These are phyloP conservation scores for Leccinum obscurum DNA, from an alignment of 768 basidiomycete genomes.

Conservation along the genomic window DNA sequence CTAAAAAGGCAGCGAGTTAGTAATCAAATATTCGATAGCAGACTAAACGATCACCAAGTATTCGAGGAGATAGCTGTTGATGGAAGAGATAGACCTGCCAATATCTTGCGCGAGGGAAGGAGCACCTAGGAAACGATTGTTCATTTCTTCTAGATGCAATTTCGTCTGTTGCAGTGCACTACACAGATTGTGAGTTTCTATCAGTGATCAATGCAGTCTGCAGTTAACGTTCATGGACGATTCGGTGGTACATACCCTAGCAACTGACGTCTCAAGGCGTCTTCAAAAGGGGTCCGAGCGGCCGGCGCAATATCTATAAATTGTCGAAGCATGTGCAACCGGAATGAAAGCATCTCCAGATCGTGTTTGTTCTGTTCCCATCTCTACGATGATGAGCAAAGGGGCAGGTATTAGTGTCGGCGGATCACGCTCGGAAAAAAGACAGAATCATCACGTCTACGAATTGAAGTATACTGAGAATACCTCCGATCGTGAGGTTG, in stretches of 20 bases:
- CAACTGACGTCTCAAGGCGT: background rate
- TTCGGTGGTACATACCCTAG: background rate
- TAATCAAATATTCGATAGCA: background rate
- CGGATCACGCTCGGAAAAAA: background rate
- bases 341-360: background rate
- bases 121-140: background rate
- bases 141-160: background rate
- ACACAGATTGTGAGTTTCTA: too few relatives aligned
- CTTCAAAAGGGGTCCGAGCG: background rate
- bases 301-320: background rate
- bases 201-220: too few relatives aligned
- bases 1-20: background rate
- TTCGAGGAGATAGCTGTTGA: conserved; percentile 1
- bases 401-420: background rate
- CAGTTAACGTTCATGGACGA: too few relatives aligned
- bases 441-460: conserved; percentile 6
- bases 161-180: background rate
- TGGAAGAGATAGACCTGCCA: background rate
- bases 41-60: conserved; percentile 1
- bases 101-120: conserved; percentile 6
- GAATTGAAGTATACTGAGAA: background rate
- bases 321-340: background rate
- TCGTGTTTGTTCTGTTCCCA: conserved; percentile 10
- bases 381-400: background rate
- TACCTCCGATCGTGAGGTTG: background rate